phyloP scores from a whole-genome alignment of 305 asterid genomes.

The Fraxinus baroniana region DNA sequence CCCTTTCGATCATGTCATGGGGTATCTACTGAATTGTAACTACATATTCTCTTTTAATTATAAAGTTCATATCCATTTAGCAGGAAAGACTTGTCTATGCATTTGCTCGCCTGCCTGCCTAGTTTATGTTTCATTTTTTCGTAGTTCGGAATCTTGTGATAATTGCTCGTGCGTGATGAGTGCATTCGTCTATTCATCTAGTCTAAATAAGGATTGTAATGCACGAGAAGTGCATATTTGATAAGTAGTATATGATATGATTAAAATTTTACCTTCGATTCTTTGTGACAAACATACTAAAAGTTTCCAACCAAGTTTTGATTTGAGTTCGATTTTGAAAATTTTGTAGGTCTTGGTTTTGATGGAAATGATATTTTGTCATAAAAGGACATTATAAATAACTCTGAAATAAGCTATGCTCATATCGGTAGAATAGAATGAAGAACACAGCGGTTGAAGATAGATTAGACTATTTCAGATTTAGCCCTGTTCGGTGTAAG shows the following conservation, averaged over 20 bases:
- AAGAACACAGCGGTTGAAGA: too few species aligned
- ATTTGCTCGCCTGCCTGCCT: background rate
- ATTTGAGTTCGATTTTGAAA: background rate
- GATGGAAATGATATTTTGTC: too few species aligned
- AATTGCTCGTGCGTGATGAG: background rate
- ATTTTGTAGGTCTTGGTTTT: background rate
- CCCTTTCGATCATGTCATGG: background rate
- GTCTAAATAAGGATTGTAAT: background rate
- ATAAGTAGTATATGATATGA: too few species aligned
- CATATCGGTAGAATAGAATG: too few species aligned
- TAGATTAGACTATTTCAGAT: too few species aligned
- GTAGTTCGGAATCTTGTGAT: background rate
- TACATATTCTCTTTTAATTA: background rate
- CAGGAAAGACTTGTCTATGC: background rate
- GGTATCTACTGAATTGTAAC: background rate
- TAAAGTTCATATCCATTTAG: background rate
- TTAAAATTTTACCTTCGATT: background rate
- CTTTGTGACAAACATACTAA: background rate
- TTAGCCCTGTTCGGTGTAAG: too few species aligned
- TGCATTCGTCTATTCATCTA: background rate
- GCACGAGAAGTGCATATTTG: background rate
- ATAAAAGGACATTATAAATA: too few species aligned
- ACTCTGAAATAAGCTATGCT: too few species aligned
- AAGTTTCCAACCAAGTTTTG: background rate
- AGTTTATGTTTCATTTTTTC: background rate